Evolutionary conservation across 768 basidiomycete genomes (phyloP).

Genomic region (Omphalotus guepiniiformis): DNA sequence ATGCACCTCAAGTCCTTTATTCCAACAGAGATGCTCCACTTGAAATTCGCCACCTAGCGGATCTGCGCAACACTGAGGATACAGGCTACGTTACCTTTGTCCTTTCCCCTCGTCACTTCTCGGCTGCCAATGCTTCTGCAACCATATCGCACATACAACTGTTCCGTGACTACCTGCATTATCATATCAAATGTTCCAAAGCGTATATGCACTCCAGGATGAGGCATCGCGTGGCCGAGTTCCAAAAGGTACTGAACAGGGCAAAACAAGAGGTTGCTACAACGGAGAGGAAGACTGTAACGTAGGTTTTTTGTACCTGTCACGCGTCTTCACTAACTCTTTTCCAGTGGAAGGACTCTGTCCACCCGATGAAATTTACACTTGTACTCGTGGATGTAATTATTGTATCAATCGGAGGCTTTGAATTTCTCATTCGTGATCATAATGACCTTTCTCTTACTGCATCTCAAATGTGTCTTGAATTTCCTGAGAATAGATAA

Average conservation of each 20-base stretch:
- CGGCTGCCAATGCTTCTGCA: constrained; percentile 54
- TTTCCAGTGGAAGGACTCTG: constrained; percentile 7
- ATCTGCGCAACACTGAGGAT: constrained; percentile 79
- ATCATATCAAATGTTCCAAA: constrained; percentile 98
- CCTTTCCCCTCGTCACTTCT: constrained; percentile 94
- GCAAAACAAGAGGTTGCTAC: constrained; percentile 89
- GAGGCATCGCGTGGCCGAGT: constrained; percentile 90
- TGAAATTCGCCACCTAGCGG: constrained; percentile 87
- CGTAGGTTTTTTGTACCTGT: constrained; percentile 41
- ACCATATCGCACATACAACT: constrained; percentile 95
- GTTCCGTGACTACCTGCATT: constrained; percentile 98
- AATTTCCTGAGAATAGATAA: too few relatives aligned
- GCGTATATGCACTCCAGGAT: constrained; percentile 99
- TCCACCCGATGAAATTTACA: constrained; percentile 1
- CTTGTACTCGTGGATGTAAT: not conserved
- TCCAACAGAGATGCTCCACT: constrained; percentile 92
- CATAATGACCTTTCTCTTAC: too few relatives aligned
- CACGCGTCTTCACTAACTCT: not conserved
- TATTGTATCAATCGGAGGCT: not conserved
- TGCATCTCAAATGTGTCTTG: too few relatives aligned
- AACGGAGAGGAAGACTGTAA: constrained; percentile 87
- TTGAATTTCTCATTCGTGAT: too few relatives aligned
- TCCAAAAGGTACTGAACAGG: constrained; percentile 92
- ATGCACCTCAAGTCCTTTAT: constrained; percentile 95
- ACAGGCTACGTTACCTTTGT: constrained; percentile 98